Percentiles rank a stretch among this genome's conserved stretches.
Conservation (phyloP, 768 basidiomycete species). For the Ramaria sp. region DNA sequence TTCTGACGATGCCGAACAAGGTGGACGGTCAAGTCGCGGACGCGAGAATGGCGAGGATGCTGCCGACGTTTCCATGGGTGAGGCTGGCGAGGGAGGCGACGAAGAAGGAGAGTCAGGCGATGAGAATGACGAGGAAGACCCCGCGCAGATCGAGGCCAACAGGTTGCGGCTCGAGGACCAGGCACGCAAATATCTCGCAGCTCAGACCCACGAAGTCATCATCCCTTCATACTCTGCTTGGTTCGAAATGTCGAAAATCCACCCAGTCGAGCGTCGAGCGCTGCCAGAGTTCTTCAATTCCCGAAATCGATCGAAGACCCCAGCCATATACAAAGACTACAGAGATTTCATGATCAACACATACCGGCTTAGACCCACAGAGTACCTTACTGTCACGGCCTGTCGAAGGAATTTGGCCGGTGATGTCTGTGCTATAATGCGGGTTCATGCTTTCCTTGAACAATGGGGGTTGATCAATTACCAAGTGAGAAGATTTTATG, state of each 20-base stretch:
- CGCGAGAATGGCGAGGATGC: conserved; percentile 38
- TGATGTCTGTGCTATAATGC: conserved; percentile 97
- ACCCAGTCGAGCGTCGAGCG: conserved; percentile 83
- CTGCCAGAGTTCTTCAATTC: conserved; percentile 98
- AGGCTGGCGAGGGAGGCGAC: conserved; percentile 40
- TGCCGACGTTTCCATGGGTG: conserved; percentile 75
- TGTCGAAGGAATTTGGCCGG: conserved; percentile 94
- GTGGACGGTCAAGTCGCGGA: neutral
- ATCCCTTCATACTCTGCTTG: conserved; percentile 96
- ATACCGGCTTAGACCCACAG: conserved; percentile 84
- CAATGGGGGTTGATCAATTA: conserved; percentile 99
- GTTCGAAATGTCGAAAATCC: conserved; percentile 94
- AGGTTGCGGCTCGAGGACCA: conserved; percentile 73
- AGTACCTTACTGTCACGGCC: conserved; percentile 96
- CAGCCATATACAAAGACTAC: conserved; percentile 97
- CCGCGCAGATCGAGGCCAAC: conserved; percentile 72
- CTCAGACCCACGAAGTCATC: conserved; percentile 94
- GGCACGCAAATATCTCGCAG: conserved; percentile 88
- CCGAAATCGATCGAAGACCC: conserved; percentile 89
- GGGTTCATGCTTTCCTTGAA: conserved; percentile 96
- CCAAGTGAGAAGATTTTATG: conserved; percentile 48
- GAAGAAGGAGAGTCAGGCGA: conserved; percentile 72
- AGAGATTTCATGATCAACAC: conserved; percentile 99
- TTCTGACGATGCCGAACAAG: conserved; percentile 2
- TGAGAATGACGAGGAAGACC: conserved; percentile 79